Base-by-base conservation (phyloP, 495 filamentous ascomycete genomes). In the Aspergillus funiculosus region DNA sequence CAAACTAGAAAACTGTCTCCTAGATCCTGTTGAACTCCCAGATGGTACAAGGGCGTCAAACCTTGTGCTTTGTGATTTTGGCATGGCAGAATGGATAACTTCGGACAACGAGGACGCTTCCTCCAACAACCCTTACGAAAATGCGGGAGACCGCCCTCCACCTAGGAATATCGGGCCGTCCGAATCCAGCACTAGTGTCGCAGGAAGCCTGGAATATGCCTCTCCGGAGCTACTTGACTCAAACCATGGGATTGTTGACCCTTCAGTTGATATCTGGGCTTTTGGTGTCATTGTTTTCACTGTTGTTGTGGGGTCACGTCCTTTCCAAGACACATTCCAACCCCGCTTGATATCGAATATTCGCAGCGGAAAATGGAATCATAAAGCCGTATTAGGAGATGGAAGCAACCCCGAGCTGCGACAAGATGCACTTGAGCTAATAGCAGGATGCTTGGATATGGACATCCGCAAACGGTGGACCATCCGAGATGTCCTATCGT, bases 1-100 rank as follows among this genome's bases (percentile, higher is more conserved):
- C 56, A 88, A 88, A 62, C 73, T 87, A 5, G 84, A 88, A 58
- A 88, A 88, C 51, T 88, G 84, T 50, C 73, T 88, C 7, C 55
- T 88, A 18, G 82, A 87, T 50, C 74, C 78, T 0, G 57, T 71
- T 31, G 64, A 71, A 5, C 49, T 54, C 1, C 46, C 58, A 1
- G 75, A 80, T 48, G 76, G 73, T 11, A 62, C 59, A 2, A 55
- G 57, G 9, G 54, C 65, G 6, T 82, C 80, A 2, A 77, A 76
- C 19, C 58, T 88, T 7, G 72, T 82, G 1, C 71, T 88, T 6
- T 86, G 83, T 52, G 84, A 88, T 52, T 88, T 88, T 52, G 84
- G 84, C 27, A 80, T 88, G 71, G 80, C 84, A 1, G 83, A 87
- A 62, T 86, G 81, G 67, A 73, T 85, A 53, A 68, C 70, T 10